Percentiles rank a stretch among this genome's conserved stretches.
phyloP scores from a whole-genome alignment of 2,329 filamentous ascomycete genomes.

The Scedosporium aurantiacum region DNA sequence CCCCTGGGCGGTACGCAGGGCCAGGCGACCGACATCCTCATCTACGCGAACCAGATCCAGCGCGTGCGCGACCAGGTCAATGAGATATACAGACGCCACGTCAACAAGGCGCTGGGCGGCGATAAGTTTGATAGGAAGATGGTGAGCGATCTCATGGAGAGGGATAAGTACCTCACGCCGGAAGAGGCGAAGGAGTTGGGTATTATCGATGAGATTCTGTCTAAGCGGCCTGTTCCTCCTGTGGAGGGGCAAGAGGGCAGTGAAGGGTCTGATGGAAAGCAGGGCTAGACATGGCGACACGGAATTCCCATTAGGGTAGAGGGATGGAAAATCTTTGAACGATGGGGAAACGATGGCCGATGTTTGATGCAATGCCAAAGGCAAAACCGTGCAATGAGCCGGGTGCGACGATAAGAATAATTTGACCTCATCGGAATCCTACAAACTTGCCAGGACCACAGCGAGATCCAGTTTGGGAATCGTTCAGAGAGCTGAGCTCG shows the following conservation, averaged over 20 bases:
- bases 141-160: constrained; percentile 90
- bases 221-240: constrained; percentile 33
- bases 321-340: too few relatives aligned
- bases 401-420: too few relatives aligned
- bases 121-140: constrained; percentile 65
- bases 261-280: too few relatives aligned
- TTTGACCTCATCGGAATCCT: too few relatives aligned
- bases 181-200: constrained; percentile 82
- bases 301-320: too few relatives aligned
- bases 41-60: constrained; percentile 95
- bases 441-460: too few relatives aligned
- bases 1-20: constrained; percentile 64
- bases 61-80: constrained; percentile 77
- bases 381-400: too few relatives aligned
- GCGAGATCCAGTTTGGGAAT: too few relatives aligned
- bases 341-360: too few relatives aligned
- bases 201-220: constrained; percentile 82
- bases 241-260: neutral
- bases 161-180: constrained; percentile 87
- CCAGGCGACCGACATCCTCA: constrained; percentile 73
- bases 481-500: too few relatives aligned
- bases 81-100: constrained; percentile 74
- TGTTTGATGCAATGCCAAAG: too few relatives aligned
- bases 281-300: too few relatives aligned
- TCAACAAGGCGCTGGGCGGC: constrained; percentile 64